Evolutionary conservation across 768 basidiomycete species (phyloP), one percentile per base, ranked within the genome.

Genomic region (Suillus cothurnatus): DNA sequence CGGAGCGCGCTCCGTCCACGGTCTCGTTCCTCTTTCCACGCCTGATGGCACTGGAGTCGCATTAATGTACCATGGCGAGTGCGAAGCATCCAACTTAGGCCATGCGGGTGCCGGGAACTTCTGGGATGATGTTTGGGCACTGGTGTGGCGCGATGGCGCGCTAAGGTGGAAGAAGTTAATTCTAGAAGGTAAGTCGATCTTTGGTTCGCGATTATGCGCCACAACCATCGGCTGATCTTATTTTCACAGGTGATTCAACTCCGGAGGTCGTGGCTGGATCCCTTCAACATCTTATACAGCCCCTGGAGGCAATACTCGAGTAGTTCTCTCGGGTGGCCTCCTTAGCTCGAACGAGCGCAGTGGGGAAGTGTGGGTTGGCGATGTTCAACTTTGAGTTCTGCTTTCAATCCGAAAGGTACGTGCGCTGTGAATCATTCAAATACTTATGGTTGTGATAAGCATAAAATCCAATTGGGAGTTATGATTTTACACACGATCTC

Each of bases 201-300:
- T 47, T 23, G 31, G 8, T n/a, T 7, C 32, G 26, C 15, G n/a
- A 38, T 23, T 11, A 23, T 32, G 19, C 9, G 31, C 11, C 31
- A 32, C 17, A 26, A 6, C 31, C 6, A 4, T 64, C n/a, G 8
- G n/a, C 59, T 36, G 4, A 32, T 12, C 26, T 41, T 21, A 12
- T 58, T 38, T 38, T 39, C 36, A 38, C 39, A 68, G 65, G 61
- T 28, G 41, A 50, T 23, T 49, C 60, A 7, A 43, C 31, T 0
- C 79, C 81, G 4, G 73, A 76, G 36, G 77, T 0, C 71, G 82
- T 19, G 83, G 84, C 0, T 85, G 84, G 82, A 81, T 85, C 68
- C 71, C 78, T 1, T 66, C 74, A 0, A 76, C 76, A 1, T 69
- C 64, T 1, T 74, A 74, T 36, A 64, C 69, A 2, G 72, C 68